Evolutionary conservation across 2,329 filamentous ascomycete genomes (phyloP).

Genomic region (Fusarium duplospermum): DNA sequence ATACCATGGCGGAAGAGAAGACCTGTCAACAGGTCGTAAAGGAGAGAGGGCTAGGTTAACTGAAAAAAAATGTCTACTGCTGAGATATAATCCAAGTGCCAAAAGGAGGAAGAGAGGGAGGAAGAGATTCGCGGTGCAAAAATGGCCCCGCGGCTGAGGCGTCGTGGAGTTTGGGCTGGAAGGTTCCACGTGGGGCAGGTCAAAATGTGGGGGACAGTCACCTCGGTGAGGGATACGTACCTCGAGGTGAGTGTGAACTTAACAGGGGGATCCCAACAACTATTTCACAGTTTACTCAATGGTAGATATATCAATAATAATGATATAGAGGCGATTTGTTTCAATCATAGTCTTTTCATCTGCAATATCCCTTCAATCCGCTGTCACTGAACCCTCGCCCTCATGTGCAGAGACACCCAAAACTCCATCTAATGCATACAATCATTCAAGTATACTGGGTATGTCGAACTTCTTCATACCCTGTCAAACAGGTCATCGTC

Average conservation of each 20-base stretch:
- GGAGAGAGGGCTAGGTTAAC: background rate
- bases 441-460: constrained; percentile 15
- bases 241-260: background rate
- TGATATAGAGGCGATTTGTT: constrained; percentile 10
- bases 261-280: background rate
- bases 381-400: background rate
- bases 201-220: constrained; percentile 28
- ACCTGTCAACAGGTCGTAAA: constrained; percentile 15
- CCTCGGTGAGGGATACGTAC: constrained; percentile 1
- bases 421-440: constrained; percentile 38
- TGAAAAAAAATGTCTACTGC: background rate
- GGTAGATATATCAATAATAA: background rate
- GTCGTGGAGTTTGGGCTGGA: constrained; percentile 43
- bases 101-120: background rate
- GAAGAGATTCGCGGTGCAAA: constrained; percentile 25
- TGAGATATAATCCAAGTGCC: background rate
- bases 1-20: constrained; percentile 22
- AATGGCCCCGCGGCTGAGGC: constrained; percentile 37
- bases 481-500: constrained; percentile 3
- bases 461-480: background rate
- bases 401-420: constrained; percentile 15
- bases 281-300: too few relatives aligned
- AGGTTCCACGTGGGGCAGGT: constrained; percentile 46
- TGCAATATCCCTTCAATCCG: constrained; percentile 1
- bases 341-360: constrained; percentile 5